These are phyloP conservation scores for Rhypophila decipiens DNA, from an alignment of 495 filamentous ascomycete genomes.

Conservation along the genomic window DNA sequence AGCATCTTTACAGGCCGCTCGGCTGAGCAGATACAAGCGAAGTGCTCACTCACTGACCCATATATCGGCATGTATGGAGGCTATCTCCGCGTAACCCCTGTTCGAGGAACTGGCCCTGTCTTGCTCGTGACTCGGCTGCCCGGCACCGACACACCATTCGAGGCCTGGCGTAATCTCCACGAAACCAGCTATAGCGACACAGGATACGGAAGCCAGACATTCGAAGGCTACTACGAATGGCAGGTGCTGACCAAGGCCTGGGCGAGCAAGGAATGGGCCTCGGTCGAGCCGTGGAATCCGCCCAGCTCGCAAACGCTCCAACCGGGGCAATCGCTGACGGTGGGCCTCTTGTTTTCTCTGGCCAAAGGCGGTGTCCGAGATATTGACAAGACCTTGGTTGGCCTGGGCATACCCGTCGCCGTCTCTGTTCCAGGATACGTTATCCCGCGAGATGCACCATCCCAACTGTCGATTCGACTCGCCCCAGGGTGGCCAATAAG, in stretches of 20 bases:
- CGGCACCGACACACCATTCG: slow-evolving; percentile 30
- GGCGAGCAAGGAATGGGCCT: slow-evolving; percentile 44
- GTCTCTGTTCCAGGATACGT: slow-evolving; percentile 45
- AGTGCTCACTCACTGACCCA: slow-evolving; percentile 43
- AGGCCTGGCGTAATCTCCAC: slow-evolving; percentile 43
- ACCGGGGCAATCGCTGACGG: slow-evolving; percentile 33
- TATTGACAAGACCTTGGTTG: slow-evolving; percentile 33
- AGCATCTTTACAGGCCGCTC: slow-evolving; percentile 49
- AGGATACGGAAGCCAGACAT: slow-evolving; percentile 42
- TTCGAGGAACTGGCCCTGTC: slow-evolving; percentile 37
- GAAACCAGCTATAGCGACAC: slow-evolving; percentile 24
- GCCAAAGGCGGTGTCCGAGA: slow-evolving; percentile 27
- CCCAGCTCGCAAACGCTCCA: slow-evolving; percentile 35
- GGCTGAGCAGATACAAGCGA: slow-evolving; percentile 30
- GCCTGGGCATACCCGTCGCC: slow-evolving; percentile 34
- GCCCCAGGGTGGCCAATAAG: not conserved
- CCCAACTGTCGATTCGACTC: not conserved
- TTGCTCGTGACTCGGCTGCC: slow-evolving; percentile 44
- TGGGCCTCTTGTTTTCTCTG: slow-evolving; percentile 42
- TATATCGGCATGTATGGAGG: slow-evolving; percentile 48
- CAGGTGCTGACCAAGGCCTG: slow-evolving; percentile 41
- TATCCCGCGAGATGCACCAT: slow-evolving; percentile 31
- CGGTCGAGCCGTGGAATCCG: slow-evolving; percentile 39
- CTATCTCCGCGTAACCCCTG: slow-evolving; percentile 39
- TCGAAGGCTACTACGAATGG: slow-evolving; percentile 50